phyloP scores from a whole-genome alignment of 1,284 basidiomycete genomes.

The Cutaneotrichosporon sp. region DNA sequence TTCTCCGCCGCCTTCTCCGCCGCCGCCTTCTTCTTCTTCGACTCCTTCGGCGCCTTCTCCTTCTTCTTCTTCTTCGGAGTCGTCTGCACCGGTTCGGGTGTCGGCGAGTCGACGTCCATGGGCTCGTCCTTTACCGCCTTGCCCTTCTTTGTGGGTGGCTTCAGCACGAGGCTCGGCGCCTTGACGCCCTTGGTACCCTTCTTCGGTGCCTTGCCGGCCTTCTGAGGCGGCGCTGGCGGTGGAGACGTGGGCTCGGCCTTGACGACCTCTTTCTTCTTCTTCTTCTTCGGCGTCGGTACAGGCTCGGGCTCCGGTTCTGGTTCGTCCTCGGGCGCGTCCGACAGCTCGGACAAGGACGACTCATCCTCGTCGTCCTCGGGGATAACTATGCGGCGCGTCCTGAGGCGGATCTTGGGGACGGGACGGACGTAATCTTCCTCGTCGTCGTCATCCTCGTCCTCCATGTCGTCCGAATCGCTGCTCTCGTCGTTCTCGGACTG shows the following conservation, averaged over 20 bases:
- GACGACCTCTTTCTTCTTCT: slow-evolving; percentile 23
- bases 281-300: slow-evolving; percentile 18
- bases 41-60: slow-evolving; percentile 27
- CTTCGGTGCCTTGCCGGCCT: slow-evolving; percentile 17
- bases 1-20: slow-evolving; percentile 5
- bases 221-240: background rate
- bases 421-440: slow-evolving; percentile 22
- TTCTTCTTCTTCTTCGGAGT: slow-evolving; percentile 22
- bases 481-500: slow-evolving; percentile 29
- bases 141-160: slow-evolving; percentile 20
- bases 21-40: slow-evolving; percentile 26
- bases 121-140: slow-evolving; percentile 24
- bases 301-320: slow-evolving; percentile 12
- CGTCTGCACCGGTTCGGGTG: slow-evolving; percentile 3
- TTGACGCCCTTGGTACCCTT: slow-evolving; percentile 24
- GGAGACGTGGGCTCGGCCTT: slow-evolving; percentile 11
- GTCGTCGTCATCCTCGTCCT: slow-evolving; percentile 29
- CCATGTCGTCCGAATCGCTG: slow-evolving; percentile 34
- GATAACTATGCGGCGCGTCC: slow-evolving; percentile 12
- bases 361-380: slow-evolving; percentile 25
- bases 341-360: slow-evolving; percentile 35
- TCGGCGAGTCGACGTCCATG: slow-evolving; percentile 23
- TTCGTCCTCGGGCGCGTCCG: slow-evolving; percentile 25
- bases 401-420: slow-evolving; percentile 15
- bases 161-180: slow-evolving; percentile 25